Conservation (phyloP, 331 rosid species). For the Dryas integrifolia region DNA sequence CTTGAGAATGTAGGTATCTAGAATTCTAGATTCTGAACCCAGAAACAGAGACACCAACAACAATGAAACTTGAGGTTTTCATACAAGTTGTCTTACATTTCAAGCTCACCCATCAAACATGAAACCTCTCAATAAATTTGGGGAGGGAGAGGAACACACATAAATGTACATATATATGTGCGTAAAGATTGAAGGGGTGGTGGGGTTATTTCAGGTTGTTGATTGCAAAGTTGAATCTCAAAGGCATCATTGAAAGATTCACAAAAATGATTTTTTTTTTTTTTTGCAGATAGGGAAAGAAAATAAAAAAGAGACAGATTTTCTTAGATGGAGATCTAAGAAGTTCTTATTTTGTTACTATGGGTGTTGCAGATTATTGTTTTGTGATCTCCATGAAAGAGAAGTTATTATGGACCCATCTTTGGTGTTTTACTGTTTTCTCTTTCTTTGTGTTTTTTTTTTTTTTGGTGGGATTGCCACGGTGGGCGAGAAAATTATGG, state of each 20-base stretch:
- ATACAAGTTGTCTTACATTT: neutral
- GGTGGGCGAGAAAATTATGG: slow-evolving; percentile 33
- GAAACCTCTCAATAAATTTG: neutral
- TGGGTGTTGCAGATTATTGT: neutral
- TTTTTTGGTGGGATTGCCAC: neutral
- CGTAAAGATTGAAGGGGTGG: too few relatives aligned
- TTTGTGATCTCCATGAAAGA: slow-evolving; percentile 35
- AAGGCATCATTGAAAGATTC: neutral
- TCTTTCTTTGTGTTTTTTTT: neutral
- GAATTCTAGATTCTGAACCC: slow-evolving; percentile 8
- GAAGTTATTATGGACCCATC: slow-evolving; percentile 14
- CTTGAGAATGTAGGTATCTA: slow-evolving; percentile 22
- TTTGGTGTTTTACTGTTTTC: slow-evolving; percentile 10
- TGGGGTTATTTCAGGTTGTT: slow-evolving; percentile 3
- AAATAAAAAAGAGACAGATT: neutral
- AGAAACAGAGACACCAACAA: neutral
- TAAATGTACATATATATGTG: neutral
- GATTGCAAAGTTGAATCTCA: slow-evolving; percentile 13
- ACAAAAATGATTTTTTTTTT: neutral
- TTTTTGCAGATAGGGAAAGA: neutral
- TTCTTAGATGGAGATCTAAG: slow-evolving; percentile 26
- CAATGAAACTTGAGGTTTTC: neutral
- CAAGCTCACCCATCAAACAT: slow-evolving; percentile 21
- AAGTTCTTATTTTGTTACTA: neutral
- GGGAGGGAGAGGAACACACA: neutral